Evolutionary conservation across 176 grass and related monocot genomes (phyloP).

Genomic region (Triticum urartu): DNA sequence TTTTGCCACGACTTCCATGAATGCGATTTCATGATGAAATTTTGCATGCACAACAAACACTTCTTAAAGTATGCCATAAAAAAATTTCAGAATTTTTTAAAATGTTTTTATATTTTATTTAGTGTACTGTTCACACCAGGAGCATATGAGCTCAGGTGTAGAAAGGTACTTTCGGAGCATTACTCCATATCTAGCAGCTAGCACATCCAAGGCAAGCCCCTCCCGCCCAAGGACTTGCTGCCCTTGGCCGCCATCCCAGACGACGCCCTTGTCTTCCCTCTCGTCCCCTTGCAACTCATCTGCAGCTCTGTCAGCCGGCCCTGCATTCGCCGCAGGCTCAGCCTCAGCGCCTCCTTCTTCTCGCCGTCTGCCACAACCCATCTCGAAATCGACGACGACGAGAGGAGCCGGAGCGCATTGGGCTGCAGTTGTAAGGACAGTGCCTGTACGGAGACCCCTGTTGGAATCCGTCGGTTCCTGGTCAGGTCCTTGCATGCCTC

Average conservation of each 20-base stretch:
- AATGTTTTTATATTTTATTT: no score
- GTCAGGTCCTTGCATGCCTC: conserved; percentile 92
- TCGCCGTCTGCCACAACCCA: conserved; percentile 30
- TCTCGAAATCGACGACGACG: conserved; percentile 32
- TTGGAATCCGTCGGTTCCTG: conserved; percentile 74
- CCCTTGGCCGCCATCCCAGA: not conserved
- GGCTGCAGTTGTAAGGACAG: conserved; percentile 57
- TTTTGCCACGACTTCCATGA: no score
- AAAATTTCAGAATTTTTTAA: no score
- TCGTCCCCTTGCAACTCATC: conserved; percentile 74
- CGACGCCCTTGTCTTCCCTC: conserved; percentile 57
- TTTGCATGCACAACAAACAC: no score
- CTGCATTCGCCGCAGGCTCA: conserved; percentile 75
- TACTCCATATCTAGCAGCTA: not conserved
- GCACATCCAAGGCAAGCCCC: conserved; percentile 73
- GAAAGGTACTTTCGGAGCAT: no score
- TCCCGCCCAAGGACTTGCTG: conserved; percentile 46
- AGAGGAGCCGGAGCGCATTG: conserved; percentile 35
- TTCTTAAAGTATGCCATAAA: no score
- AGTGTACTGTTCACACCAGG: no score
- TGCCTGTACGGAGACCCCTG: conserved; percentile 73
- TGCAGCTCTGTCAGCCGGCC: conserved; percentile 76
- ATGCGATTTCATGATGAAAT: no score
- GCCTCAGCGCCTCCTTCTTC: conserved; percentile 64
- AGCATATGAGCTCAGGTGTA: no score